phyloP scores from a whole-genome alignment of 345 rosid genomes.

The Moringa oleifera region DNA sequence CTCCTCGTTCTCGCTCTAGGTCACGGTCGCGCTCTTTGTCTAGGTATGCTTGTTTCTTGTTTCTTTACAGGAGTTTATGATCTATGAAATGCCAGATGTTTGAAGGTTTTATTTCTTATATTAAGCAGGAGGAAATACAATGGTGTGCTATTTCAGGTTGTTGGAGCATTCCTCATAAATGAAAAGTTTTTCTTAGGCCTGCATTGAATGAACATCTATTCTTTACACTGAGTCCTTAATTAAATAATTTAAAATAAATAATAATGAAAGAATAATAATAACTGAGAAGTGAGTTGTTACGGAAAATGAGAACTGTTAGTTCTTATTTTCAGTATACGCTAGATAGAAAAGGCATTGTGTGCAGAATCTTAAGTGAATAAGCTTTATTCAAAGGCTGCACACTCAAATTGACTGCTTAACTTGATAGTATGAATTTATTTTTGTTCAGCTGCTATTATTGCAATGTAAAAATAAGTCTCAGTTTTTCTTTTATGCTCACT shows the following conservation, averaged over 20 bases:
- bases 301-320: no score
- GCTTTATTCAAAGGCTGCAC: background rate
- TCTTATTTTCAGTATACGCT: no score
- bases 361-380: background rate
- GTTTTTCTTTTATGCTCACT: background rate
- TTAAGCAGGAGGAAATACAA: background rate
- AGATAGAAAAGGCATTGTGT: no score
- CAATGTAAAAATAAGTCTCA: background rate
- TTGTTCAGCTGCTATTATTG: background rate
- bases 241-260: no score
- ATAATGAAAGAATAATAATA: no score
- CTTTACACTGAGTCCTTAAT: background rate
- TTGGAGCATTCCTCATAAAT: background rate
- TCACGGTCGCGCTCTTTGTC: slow-evolving; percentile 62
- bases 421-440: background rate
- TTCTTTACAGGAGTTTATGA: background rate
- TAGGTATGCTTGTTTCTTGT: slow-evolving; percentile 44
- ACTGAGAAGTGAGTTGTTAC: no score
- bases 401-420: background rate
- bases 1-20: slow-evolving; percentile 54
- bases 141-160: background rate
- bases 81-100: background rate
- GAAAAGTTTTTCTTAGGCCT: background rate
- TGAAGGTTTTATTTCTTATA: background rate
- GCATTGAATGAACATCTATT: background rate